Percentiles rank a stretch among this genome's conserved stretches.
These are phyloP conservation scores for Metarhizium guizhouense DNA, from an alignment of 2,329 filamentous ascomycete genomes.

Conservation along the genomic window DNA sequence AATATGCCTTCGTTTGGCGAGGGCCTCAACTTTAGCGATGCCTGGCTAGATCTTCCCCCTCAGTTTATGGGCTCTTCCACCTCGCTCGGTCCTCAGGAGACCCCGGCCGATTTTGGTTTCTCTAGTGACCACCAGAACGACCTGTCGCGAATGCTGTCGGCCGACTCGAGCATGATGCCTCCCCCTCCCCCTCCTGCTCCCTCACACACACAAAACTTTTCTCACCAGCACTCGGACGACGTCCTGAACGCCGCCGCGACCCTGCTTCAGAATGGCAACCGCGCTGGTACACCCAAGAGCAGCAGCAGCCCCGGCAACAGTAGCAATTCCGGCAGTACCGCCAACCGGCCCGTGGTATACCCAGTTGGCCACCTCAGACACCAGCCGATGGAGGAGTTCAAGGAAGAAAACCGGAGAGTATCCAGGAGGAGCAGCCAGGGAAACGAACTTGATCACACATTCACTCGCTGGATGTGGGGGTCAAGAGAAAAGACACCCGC, in stretches of 20 bases:
- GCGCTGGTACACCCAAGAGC: background rate
- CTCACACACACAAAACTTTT: slow-evolving; percentile 12
- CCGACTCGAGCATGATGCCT: slow-evolving; percentile 24
- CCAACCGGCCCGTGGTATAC: slow-evolving; percentile 20
- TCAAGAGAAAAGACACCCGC: slow-evolving; percentile 18
- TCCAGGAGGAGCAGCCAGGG: slow-evolving; percentile 17
- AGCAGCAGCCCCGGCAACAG: slow-evolving; percentile 9
- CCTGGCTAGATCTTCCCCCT: slow-evolving; percentile 52
- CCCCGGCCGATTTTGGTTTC: slow-evolving; percentile 10
- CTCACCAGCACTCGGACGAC: slow-evolving; percentile 35
- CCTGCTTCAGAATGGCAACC: slow-evolving; percentile 35
- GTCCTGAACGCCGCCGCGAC: slow-evolving; percentile 48
- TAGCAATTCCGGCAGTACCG: slow-evolving; percentile 14
- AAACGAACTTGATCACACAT: slow-evolving; percentile 25
- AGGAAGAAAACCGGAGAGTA: slow-evolving; percentile 23
- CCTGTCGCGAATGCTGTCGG: slow-evolving; percentile 8
- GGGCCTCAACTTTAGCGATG: slow-evolving; percentile 38
- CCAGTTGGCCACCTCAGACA: slow-evolving; percentile 33
- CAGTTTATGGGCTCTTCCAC: slow-evolving; percentile 58
- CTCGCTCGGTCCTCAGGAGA: slow-evolving; percentile 46
- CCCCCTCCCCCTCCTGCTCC: slow-evolving; percentile 22
- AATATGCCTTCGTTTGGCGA: slow-evolving; percentile 41
- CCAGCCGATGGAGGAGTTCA: slow-evolving; percentile 33
- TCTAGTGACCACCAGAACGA: slow-evolving; percentile 11
- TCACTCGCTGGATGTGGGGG: slow-evolving; percentile 34